These are phyloP conservation scores for Fusarium hainanense DNA, from an alignment of 2,329 filamentous ascomycete species.

Conservation along the genomic window DNA sequence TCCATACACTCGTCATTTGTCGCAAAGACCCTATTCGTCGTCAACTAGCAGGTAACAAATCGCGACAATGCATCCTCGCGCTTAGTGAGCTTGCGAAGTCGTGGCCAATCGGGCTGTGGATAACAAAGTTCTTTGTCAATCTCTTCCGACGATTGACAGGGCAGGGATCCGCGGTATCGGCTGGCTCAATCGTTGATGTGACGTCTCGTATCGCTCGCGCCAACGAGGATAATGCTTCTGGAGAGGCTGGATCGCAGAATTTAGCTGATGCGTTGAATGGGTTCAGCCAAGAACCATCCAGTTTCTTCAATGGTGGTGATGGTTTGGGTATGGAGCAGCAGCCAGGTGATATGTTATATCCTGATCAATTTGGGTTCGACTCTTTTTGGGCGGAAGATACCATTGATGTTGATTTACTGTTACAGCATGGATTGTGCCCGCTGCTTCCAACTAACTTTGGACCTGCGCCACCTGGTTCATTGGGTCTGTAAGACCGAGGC, in stretches of 20 bases:
- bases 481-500: not conserved
- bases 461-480: not conserved
- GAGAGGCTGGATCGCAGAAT: not conserved
- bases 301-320: not conserved
- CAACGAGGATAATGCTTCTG: not conserved
- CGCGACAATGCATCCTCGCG: slow-evolving; percentile 39
- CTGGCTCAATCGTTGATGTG: slow-evolving; percentile 23
- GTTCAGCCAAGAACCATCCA: not conserved
- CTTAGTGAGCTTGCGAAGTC: slow-evolving; percentile 30
- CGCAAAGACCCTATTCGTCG: slow-evolving; percentile 25
- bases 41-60: slow-evolving; percentile 39
- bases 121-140: slow-evolving; percentile 33
- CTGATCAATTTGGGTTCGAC: slow-evolving; percentile 11
- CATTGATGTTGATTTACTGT: slow-evolving; percentile 25
- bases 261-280: not conserved
- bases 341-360: not conserved
- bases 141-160: slow-evolving; percentile 30
- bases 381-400: slow-evolving; percentile 22
- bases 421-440: slow-evolving; percentile 26
- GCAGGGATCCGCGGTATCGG: slow-evolving; percentile 11
- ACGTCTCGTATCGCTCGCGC: slow-evolving; percentile 9
- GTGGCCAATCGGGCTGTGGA: slow-evolving; percentile 39
- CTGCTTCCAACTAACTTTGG: slow-evolving; percentile 22
- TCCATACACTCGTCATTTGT: slow-evolving; percentile 36
- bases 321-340: slow-evolving; percentile 7